Evolutionary conservation across 2,329 filamentous ascomycete species (phyloP), one percentile per base, ranked within the genome.

Genomic region (Helotiales sp.): DNA sequence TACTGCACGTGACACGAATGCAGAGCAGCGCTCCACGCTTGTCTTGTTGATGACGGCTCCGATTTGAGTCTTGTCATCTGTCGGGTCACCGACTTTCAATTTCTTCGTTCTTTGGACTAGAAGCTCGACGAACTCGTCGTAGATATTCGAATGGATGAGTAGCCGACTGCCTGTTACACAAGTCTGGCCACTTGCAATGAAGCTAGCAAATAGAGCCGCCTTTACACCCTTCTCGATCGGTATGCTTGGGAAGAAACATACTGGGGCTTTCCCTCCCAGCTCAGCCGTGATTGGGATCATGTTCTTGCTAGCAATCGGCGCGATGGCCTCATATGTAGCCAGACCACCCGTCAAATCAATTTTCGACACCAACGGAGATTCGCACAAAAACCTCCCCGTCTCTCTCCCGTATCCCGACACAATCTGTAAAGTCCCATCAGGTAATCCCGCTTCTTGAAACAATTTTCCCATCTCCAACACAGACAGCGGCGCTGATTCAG

Each of bases 241-340:
- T 5, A 83, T 84, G 64, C 88, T 85, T 0, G 83, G 82, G 4
- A 88, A 79, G 55, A 89, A 76, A 48, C 88, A 75, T 55, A 85
- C 77, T 0, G 86, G 85, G 24, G 81, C 85, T 70, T 89, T 89
- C 19, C 86, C 86, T 36, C 86, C 86, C 0, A 89, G 77, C 70
- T 89, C 86, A 80, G 88, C 87, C 3, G 86, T 89, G 66, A 87
- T 87, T 68, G 88, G 88, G 5, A 63, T 69, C 81, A 88, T 85
- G 65, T 80, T 79, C 38, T 79, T 79, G 0, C 83, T 81, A 1
- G 86, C 86, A 29, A 79, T 76, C 9, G 78, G 78, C 8, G 85
- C 85, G 13, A 89, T 86, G 64, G 85, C 87, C 66, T 78, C 76
- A 24, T 86, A 85, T 0, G 86, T 88, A 12, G 77, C 74, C 17